These are phyloP conservation scores for Calonectria multiphialidica DNA, from an alignment of 2,329 filamentous ascomycete genomes.

Conservation along the genomic window DNA sequence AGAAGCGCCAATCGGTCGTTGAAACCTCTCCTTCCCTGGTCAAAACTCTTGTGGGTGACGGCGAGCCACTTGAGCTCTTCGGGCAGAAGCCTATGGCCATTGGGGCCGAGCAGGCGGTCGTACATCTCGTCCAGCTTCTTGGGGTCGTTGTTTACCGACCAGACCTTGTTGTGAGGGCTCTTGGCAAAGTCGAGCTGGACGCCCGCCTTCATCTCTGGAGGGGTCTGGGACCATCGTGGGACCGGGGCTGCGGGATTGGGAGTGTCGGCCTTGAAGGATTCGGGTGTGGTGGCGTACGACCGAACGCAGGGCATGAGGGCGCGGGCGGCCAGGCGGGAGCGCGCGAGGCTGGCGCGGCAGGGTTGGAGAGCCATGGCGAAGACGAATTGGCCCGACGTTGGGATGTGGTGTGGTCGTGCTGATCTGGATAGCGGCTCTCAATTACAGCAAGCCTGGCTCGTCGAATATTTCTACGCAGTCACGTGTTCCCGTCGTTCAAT, in stretches of 20 bases:
- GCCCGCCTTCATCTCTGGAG: constrained; percentile 76
- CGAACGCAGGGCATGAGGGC: constrained; percentile 40
- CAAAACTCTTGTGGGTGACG: constrained; percentile 98
- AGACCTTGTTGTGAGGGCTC: constrained; percentile 66
- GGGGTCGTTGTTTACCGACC: constrained; percentile 82
- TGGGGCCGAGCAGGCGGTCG: constrained; percentile 77
- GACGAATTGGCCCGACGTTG: constrained; percentile 24
- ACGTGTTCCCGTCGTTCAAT: constrained; percentile 37
- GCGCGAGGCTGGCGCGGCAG: constrained; percentile 46
- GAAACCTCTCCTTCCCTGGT: constrained; percentile 92
- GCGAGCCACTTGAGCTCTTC: constrained; percentile 98
- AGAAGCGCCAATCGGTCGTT: constrained; percentile 94
- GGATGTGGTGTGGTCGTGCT: constrained; percentile 21
- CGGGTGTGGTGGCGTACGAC: constrained; percentile 45
- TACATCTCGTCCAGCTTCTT: constrained; percentile 83
- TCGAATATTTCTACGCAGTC: constrained; percentile 49
- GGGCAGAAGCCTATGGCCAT: constrained; percentile 79
- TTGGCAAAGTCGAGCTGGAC: constrained; percentile 72
- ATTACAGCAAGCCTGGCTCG: constrained; percentile 33
- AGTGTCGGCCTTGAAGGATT: constrained; percentile 41
- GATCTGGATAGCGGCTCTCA: constrained; percentile 9
- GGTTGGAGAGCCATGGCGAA: constrained; percentile 49
- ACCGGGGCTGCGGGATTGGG: constrained; percentile 22
- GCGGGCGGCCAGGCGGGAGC: constrained; percentile 41
- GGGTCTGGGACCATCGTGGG: constrained; percentile 80